These are phyloP conservation scores for Posidonia australis DNA, from an alignment of 106 monocot species.

Conservation along the genomic window DNA sequence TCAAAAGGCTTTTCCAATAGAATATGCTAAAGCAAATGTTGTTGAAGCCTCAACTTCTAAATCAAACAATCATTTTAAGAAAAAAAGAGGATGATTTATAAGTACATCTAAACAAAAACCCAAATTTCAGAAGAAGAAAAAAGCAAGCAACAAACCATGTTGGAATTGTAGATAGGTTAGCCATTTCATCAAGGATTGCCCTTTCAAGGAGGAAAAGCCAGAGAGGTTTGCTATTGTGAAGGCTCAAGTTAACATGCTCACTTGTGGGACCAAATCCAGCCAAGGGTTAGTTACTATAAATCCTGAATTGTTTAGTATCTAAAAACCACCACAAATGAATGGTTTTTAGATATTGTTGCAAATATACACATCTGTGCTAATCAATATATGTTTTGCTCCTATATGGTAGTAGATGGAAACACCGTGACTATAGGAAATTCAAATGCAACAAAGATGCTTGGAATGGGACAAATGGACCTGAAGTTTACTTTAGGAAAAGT, in stretches of 20 bases:
- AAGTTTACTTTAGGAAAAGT: not conserved
- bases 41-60: too few relatives aligned
- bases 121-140: not conserved
- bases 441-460: not conserved
- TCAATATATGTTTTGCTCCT: not conserved
- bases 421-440: not conserved
- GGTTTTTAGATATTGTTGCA: not conserved
- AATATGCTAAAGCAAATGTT: not conserved
- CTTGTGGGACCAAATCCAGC: not conserved
- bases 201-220: not conserved
- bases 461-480: not conserved
- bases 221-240: not conserved
- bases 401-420: not conserved
- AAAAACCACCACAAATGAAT: constrained; percentile 1
- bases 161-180: not conserved
- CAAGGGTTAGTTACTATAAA: too few relatives aligned
- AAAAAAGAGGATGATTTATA: not conserved
- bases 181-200: not conserved
- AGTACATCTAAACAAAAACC: not conserved
- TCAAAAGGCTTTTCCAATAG: too few relatives aligned
- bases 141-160: not conserved
- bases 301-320: not conserved
- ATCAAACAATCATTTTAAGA: too few relatives aligned
- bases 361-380: not conserved
- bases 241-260: not conserved